phyloP scores from a whole-genome alignment of 495 filamentous ascomycete genomes.

The Aspergillus bertholletiae region DNA sequence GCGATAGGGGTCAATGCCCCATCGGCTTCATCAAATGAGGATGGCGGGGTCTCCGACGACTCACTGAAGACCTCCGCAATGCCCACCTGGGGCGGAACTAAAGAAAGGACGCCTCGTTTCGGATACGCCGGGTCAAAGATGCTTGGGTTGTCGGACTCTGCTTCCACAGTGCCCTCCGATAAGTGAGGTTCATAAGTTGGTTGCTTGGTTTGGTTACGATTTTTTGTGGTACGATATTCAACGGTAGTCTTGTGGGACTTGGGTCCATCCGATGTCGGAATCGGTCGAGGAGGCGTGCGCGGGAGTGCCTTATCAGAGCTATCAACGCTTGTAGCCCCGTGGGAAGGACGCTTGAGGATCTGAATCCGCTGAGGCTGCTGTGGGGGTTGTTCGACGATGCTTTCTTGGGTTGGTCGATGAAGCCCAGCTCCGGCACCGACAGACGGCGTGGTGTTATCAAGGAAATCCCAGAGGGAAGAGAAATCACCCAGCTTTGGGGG shows the following conservation, averaged over 20 bases:
- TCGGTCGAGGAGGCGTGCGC: constrained; percentile 12
- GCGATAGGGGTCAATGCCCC: constrained; percentile 12
- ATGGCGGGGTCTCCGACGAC: constrained; percentile 32
- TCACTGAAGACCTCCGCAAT: constrained; percentile 8
- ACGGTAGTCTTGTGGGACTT: constrained; percentile 8
- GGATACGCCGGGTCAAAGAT: constrained; percentile 31
- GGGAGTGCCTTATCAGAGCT: background rate
- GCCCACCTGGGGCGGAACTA: constrained; percentile 32
- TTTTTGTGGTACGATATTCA: background rate
- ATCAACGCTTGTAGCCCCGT: background rate
- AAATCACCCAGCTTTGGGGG: constrained; percentile 36
- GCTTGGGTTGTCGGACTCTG: constrained; percentile 32
- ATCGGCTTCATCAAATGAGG: constrained; percentile 37
- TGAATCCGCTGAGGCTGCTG: constrained; percentile 7
- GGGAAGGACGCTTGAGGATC: constrained; percentile 18
- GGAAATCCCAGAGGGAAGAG: constrained; percentile 32
- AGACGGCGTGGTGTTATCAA: constrained; percentile 13
- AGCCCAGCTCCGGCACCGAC: background rate
- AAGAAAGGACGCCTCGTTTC: constrained; percentile 15
- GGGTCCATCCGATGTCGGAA: constrained; percentile 3
- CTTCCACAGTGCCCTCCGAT: constrained; percentile 30
- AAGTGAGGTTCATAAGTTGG: constrained; percentile 10
- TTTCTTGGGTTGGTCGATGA: background rate
- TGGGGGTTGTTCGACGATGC: background rate
- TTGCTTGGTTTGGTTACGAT: background rate